These are phyloP conservation scores for Beauveria brongniartii DNA, from an alignment of 2,329 filamentous ascomycete species.

Conservation along the genomic window DNA sequence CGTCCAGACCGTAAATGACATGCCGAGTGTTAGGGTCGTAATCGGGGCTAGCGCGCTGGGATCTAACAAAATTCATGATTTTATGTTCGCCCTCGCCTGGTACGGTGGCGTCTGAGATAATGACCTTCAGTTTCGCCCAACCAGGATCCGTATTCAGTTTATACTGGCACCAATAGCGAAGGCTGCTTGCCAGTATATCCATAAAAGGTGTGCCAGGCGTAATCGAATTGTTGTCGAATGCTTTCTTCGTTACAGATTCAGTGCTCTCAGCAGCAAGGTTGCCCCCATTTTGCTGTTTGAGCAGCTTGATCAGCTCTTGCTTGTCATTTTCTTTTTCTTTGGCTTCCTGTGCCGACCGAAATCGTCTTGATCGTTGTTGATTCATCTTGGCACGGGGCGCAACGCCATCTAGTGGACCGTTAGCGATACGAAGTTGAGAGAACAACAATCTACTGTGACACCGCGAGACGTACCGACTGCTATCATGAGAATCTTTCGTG, in stretches of 20 bases:
- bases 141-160: conserved; percentile 95
- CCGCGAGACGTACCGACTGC: conserved; percentile 64
- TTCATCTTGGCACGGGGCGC: conserved; percentile 99
- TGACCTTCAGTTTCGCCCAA: conserved; percentile 93
- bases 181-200: conserved; percentile 82
- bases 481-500: conserved; percentile 93
- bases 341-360: conserved; percentile 88
- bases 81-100: conserved; percentile 98
- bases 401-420: conserved; percentile 64
- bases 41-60: conserved; percentile 80
- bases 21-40: conserved; percentile 96
- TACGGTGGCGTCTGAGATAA: conserved; percentile 96
- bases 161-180: conserved; percentile 96
- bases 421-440: conserved; percentile 16
- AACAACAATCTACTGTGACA: not conserved
- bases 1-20: conserved; percentile 96
- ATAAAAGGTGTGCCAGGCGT: conserved; percentile 98
- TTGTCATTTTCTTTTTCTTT: conserved; percentile 91
- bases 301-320: conserved; percentile 74
- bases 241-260: conserved; percentile 67
- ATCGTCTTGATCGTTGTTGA: conserved; percentile 92
- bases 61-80: conserved; percentile 97
- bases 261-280: conserved; percentile 52
- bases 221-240: conserved; percentile 81
- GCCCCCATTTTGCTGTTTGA: conserved; percentile 70